Evolutionary conservation across 2,329 filamentous ascomycete genomes (phyloP).

Genomic region (Colletotrichum sansevieriae): DNA sequence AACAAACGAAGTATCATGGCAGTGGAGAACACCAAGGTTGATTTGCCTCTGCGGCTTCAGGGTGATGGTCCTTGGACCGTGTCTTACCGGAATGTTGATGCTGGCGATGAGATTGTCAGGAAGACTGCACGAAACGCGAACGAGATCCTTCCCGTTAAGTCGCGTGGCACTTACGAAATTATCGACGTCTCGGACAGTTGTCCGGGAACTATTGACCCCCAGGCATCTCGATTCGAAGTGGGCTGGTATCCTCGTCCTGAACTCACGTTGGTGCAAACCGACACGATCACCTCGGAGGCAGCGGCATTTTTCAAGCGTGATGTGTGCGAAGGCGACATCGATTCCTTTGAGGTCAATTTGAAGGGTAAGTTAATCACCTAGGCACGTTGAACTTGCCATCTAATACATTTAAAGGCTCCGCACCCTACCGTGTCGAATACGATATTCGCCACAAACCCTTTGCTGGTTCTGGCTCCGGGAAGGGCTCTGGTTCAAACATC

Average conservation of each 20-base stretch:
- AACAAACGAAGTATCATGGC: constrained; percentile 81
- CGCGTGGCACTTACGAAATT: constrained; percentile 84
- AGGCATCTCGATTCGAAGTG: constrained; percentile 81
- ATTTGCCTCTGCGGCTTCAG: constrained; percentile 85
- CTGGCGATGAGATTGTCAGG: constrained; percentile 59
- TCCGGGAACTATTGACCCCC: constrained; percentile 81
- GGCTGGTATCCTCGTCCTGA: constrained; percentile 87
- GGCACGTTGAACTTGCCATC: constrained; percentile 32
- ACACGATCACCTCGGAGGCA: constrained; percentile 66
- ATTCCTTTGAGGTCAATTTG: constrained; percentile 85
- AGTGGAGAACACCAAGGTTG: constrained; percentile 80
- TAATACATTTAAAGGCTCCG: constrained; percentile 68
- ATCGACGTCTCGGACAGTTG: constrained; percentile 84
- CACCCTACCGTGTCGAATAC: constrained; percentile 71
- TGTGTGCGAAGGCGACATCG: constrained; percentile 95
- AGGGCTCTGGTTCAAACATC: constrained; percentile 15
- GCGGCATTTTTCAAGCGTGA: constrained; percentile 78
- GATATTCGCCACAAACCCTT: constrained; percentile 50
- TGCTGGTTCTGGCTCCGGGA: constrained; percentile 15
- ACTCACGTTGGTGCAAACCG: constrained; percentile 75
- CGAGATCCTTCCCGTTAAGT: constrained; percentile 74
- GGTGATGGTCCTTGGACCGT: constrained; percentile 89
- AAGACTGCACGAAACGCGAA: constrained; percentile 70
- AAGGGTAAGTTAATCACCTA: constrained; percentile 67
- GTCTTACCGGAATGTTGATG: constrained; percentile 77